Conservation (phyloP, 192 early-diverging fungal species). For the Entomortierella beljakovae region DNA sequence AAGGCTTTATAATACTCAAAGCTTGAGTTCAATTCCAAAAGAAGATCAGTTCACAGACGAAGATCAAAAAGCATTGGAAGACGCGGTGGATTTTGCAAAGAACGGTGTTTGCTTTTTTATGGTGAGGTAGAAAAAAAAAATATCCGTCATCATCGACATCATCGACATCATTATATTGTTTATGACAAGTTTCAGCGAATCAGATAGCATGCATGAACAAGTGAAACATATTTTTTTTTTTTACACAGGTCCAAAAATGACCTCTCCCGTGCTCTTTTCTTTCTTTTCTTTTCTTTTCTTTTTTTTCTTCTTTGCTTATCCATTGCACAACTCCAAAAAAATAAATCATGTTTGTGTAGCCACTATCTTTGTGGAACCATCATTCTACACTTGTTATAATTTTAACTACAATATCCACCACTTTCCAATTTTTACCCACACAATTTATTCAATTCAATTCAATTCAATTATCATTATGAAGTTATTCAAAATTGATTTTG, state of each 20-base stretch:
- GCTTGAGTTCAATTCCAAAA: slow-evolving; percentile 24
- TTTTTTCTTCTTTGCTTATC: not conserved
- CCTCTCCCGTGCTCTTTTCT: too few species aligned
- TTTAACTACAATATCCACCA: not conserved
- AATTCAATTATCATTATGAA: slow-evolving; percentile 32
- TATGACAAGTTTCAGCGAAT: not conserved
- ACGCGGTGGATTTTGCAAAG: slow-evolving; percentile 34
- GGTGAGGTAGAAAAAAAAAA: slow-evolving; percentile 33
- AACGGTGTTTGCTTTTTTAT: slow-evolving; percentile 52
- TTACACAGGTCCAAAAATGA: too few species aligned
- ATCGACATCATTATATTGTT: not conserved
- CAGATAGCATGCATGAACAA: not conserved
- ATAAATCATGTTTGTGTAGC: slow-evolving; percentile 2
- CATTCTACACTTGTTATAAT: too few species aligned
- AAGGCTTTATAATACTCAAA: slow-evolving; percentile 36
- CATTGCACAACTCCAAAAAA: not conserved
- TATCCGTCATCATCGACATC: too few species aligned
- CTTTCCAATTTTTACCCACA: not conserved
- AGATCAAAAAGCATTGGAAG: slow-evolving; percentile 26
- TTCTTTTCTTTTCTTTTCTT: not conserved
- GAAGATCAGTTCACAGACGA: slow-evolving; percentile 41
- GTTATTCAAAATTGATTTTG: slow-evolving; percentile 44
- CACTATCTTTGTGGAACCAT: not conserved
- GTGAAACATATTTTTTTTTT: not conserved
- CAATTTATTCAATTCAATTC: not conserved